Evolutionary conservation across 1,284 basidiomycete genomes (phyloP).

Genomic region (Boletus calvinii): DNA sequence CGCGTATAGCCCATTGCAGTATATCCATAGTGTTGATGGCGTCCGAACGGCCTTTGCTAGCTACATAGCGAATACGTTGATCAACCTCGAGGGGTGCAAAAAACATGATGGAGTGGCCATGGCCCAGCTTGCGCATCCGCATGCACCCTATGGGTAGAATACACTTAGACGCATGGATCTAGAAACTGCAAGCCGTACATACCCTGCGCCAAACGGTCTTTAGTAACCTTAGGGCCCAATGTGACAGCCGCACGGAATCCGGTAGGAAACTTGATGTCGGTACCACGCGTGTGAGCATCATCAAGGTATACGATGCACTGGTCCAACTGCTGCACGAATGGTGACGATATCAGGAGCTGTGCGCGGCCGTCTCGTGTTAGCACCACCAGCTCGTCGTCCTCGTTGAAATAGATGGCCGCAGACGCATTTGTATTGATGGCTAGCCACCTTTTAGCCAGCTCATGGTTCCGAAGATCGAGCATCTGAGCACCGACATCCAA

Average conservation of each 20-base stretch:
- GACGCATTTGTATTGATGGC: constrained; percentile 27
- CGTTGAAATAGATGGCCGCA: constrained; percentile 50
- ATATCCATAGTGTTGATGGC: constrained; percentile 37
- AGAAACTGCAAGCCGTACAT: constrained; percentile 4
- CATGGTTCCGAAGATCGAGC: constrained; percentile 46
- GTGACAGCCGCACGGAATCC: constrained; percentile 50
- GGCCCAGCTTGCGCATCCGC: constrained; percentile 50
- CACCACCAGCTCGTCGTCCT: constrained; percentile 44
- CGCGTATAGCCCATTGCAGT: constrained; percentile 45
- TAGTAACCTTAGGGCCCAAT: constrained; percentile 51
- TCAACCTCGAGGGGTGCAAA: constrained; percentile 50
- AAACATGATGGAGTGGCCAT: constrained; percentile 50
- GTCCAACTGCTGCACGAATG: constrained; percentile 42
- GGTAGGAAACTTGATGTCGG: constrained; percentile 50
- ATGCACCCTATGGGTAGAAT: constrained; percentile 39
- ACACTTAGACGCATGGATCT: neutral
- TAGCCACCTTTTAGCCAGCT: constrained; percentile 45
- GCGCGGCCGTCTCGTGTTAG: constrained; percentile 39
- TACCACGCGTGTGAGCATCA: constrained; percentile 57
- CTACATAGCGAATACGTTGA: constrained; percentile 36
- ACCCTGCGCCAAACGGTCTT: constrained; percentile 56
- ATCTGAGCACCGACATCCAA: constrained; percentile 59
- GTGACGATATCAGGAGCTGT: constrained; percentile 43
- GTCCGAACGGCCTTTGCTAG: constrained; percentile 3
- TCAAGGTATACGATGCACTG: constrained; percentile 53